Evolutionary conservation across 139 green algal genomes (phyloP), one percentile per base, ranked within the genome.

Genomic region (Closterium sp.): DNA sequence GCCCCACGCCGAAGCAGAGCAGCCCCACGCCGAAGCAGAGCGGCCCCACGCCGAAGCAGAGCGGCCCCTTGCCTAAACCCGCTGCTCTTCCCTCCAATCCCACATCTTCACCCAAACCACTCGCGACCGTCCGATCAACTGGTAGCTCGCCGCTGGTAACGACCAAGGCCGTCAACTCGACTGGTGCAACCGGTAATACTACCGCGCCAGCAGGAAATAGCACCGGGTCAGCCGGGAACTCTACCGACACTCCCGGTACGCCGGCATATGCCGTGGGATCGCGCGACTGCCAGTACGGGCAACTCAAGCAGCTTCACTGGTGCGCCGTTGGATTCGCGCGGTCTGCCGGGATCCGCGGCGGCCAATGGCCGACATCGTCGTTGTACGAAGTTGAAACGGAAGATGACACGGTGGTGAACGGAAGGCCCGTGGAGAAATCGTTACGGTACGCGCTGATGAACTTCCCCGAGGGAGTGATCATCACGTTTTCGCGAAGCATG

Each of bases 401-500:
- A 73, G 87, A 21, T 42, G 87, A 89, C 87, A 89, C 50, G 50
- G 13, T 73, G 50, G 50, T 21, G 28, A 70, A 30, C 13, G 29
- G 11, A 9, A 89, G 28, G 28, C 24, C 42, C 28, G 17, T 19
- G 24, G 24, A 42, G 24, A 31, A 31, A 17, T 50, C 88, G 27
- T 32, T 91, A 10, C 88, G 32, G 38, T 91, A 22, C 28, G 88
- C 32, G 31, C 27, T 91, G 28, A 28, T 28, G 29, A 29, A 28
- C 9, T 29, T 50, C 86, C 86, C 21, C 11, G 9, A 42, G 1
- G 86, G 86, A 17, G 86, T 29, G 21, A 85, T 42, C 45, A 91
- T 91, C 45, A 91, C 88, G 32, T 91, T 91, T 38, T 9, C 32
- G 27, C 24, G 22, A 38, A 85, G 31, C 88, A 91, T 91, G 88